Evolutionary conservation across 2,329 filamentous ascomycete genomes (phyloP), one percentile per base, ranked within the genome.

Genomic region (Albifimbria verrucaria): DNA sequence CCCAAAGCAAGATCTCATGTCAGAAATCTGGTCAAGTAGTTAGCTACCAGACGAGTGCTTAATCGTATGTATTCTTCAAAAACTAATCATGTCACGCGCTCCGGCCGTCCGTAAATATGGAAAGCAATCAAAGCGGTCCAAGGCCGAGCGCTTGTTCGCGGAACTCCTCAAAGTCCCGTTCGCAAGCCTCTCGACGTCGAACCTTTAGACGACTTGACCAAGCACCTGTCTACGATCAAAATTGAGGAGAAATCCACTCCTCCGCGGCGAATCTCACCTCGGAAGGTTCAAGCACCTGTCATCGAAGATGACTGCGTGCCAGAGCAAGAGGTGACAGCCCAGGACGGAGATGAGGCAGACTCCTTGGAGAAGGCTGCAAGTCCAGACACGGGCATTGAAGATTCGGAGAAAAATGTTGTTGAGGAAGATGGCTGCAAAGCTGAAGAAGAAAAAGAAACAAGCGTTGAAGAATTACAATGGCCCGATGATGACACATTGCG

Each of bases 111-210:
- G 77, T 3, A 78, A 73, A 53, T 83, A 83, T 67, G 81, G 80
- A 53, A 81, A 77, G 55, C 69, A 70, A 44, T 69, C 71, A 25
- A 79, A 72, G 54, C 75, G 75, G 44, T 69, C 76, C 23, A 78
- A 72, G 54, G 70, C 74, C 18, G 73, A 79, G 42, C 71, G 77
- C 21, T 66, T 80, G 44, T 81, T 82, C 57, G 75, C 75, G 20
- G 77, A 81, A 58, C 65, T 83, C 78, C 79, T 1, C 74, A 75
- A 53, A 81, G 76, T 44, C 80, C 80, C 3, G 55, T 75, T 49
- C 74, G 76, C 47, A 65, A 58, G 44, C 59, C 60, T 39, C 49
- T 54, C 25, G 49, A 56, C 39, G 22, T 43, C 21, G 52, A 46
- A 17, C 50, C 42, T 3, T 49, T 53, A 24, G 55, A 65, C 39